Evolutionary conservation across 1,284 basidiomycete genomes (phyloP).

Genomic region (Ganoderma boninense): DNA sequence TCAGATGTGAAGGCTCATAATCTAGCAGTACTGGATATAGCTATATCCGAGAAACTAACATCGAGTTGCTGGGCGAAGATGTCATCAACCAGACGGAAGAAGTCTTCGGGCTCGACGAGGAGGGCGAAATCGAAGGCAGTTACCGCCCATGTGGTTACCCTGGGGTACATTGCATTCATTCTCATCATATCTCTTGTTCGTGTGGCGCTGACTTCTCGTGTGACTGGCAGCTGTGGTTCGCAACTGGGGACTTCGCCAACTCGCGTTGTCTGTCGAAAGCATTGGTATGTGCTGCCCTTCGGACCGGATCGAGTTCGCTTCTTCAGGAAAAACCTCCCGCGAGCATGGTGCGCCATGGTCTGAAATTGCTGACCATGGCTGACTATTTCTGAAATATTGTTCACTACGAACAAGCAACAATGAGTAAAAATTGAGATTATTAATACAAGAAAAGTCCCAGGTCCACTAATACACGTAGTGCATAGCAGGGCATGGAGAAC

Average conservation of each 20-base stretch:
- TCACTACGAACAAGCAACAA: too few relatives aligned
- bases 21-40: slow-evolving; percentile 22
- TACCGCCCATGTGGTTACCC: slow-evolving; percentile 47
- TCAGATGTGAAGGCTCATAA: background rate
- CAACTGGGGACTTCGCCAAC: slow-evolving; percentile 28
- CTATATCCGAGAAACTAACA: slow-evolving; percentile 27
- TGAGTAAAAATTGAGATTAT: too few relatives aligned
- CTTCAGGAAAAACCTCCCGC: background rate
- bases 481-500: too few relatives aligned
- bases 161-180: slow-evolving; percentile 23
- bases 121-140: slow-evolving; percentile 58
- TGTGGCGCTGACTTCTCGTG: background rate
- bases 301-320: background rate
- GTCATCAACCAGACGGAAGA: slow-evolving; percentile 52
- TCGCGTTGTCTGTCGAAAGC: slow-evolving; percentile 29
- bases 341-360: too few relatives aligned
- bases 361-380: too few relatives aligned
- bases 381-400: too few relatives aligned
- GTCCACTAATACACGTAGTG: too few relatives aligned
- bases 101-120: slow-evolving; percentile 63
- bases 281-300: slow-evolving; percentile 12
- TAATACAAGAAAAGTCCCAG: too few relatives aligned
- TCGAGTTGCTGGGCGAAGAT: slow-evolving; percentile 54
- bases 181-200: background rate
- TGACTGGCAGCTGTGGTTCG: slow-evolving; percentile 16